Evolutionary conservation across 1,284 basidiomycete genomes (phyloP), one percentile per base, ranked within the genome.

Genomic region (Cryptococcus sp.): DNA sequence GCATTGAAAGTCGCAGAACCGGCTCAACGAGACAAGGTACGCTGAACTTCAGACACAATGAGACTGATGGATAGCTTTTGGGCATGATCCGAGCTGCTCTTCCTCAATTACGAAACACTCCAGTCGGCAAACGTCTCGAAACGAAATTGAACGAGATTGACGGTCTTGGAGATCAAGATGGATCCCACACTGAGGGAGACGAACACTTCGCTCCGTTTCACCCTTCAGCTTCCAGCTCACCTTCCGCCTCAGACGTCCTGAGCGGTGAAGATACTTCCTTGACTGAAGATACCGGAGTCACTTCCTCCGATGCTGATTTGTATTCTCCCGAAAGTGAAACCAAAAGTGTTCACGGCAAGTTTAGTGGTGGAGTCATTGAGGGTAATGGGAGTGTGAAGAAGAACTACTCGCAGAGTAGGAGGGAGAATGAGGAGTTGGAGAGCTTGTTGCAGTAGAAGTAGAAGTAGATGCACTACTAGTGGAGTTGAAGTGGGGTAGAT

Each of bases 91-190:
- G 59, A 13, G 60, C 67, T 1, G 46, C 66, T 36, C 51, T 73
- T 42, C 64, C 62, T 18, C 53, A 59, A 18, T 57, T 73, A 48
- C 61, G 63, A 18, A 60, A 65, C 54, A 67, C 70, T 18, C 69
- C 71, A 5, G 69, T 69, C 24, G 71, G 71, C 13, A 67, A 66
- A 47, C 62, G 69, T 23, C 61, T 73, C 46, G 63, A 66, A 31
- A 52, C 34, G 25, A 59, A 57, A 36, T 48, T 73, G 32, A 41
- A 25, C 37, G 56, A 67, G 28, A 57, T 64, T 45, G 59, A 65
- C 44, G 21, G 37, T 40, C 7, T 5, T 7, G 37, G 4, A 28
- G 28, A 28, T 28, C 28, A 28, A 28, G 28, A 28, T 28, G 5
- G 11, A 28, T 28, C 28, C 28, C 28, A 28, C 4, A 4, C 41